Base-by-base conservation (phyloP, 2,329 filamentous ascomycete species). In the Beauveria caledonica region DNA sequence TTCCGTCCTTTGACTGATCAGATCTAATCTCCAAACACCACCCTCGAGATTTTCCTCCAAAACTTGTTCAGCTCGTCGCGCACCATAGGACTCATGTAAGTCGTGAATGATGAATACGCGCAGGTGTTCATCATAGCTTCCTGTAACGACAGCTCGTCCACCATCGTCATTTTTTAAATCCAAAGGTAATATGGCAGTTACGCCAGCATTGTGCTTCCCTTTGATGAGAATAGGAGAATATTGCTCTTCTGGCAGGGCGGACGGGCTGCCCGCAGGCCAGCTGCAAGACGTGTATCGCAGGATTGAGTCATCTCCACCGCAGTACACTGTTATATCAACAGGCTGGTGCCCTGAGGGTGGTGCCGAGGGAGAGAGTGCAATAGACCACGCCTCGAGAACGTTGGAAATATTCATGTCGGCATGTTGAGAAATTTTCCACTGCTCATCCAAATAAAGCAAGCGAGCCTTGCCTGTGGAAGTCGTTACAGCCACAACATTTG, bases 91-190 rank as follows among this genome's bases (percentile, higher is more conserved):
- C 29, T 68, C 64, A 45, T 75, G 66, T 2, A 74, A 71, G 11
- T 78, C 74, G 27, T 75, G 70, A 11, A 84, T 74, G 1, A 79
- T 71, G 53, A 89, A 80, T 1, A 96, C 77, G 13, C 93, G 84
- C 19, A 97, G 77, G 63, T 81, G 78, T 67, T 97, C 92, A 67
- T 97, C 94, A 69, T 97, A 99, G 69, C 90, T 95, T 4, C 94
- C 94, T 0, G 92, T 97, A 3, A 96, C 68, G 2, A 96, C 72
- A 5, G 94, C 68, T 4, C 79, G 77, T 1, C 78, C 77, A 3
- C 76, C 75, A 9, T 80, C 76, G 9, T 70, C 65, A 0, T 69
- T 65, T 1, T 71, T 67, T 2, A 76, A 21, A 1, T 79, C 69
- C 2, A 96, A 74, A 0, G 92, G 90, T 2, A 97, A 73, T 58